Percentiles rank a stretch among this genome's conserved stretches.
These are phyloP conservation scores for Suillus occidentalis DNA, from an alignment of 768 basidiomycete species.

Conservation along the genomic window DNA sequence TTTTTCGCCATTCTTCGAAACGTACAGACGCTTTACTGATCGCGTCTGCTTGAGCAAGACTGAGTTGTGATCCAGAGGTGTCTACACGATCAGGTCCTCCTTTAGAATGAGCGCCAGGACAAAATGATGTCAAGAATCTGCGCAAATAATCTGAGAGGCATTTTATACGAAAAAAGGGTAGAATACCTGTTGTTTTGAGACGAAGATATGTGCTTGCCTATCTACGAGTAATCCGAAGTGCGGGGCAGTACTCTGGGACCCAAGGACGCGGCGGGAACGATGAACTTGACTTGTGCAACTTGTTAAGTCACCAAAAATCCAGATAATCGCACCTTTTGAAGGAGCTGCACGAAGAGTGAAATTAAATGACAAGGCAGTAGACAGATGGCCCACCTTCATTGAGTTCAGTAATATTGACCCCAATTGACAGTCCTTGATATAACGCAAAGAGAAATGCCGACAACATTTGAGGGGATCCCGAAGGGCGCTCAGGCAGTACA, in stretches of 20 bases:
- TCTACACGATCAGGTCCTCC: background rate
- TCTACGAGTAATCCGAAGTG: slow-evolving; percentile 65
- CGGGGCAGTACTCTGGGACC: slow-evolving; percentile 65
- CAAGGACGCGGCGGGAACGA: slow-evolving; percentile 75
- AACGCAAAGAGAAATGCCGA: slow-evolving; percentile 3
- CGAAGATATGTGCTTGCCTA: slow-evolving; percentile 60
- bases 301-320: slow-evolving; percentile 65
- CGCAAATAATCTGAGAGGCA: slow-evolving; percentile 9
- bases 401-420: background rate
- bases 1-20: slow-evolving; percentile 73
- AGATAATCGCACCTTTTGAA: slow-evolving; percentile 18
- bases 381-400: background rate
- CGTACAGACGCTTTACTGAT: slow-evolving; percentile 62
- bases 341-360: slow-evolving; percentile 25
- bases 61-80: slow-evolving; percentile 17
- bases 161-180: background rate
- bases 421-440: background rate
- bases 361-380: background rate
- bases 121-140: slow-evolving; percentile 61
- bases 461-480: slow-evolving; percentile 1
- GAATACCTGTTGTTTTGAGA: slow-evolving; percentile 68
- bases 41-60: slow-evolving; percentile 32
- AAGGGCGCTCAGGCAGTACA: slow-evolving; percentile 53
- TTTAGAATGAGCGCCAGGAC: slow-evolving; percentile 25
- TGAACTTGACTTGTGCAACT: slow-evolving; percentile 60